Evolutionary conservation across 345 rosid species (phyloP).

Genomic region (Linum trigynum): DNA sequence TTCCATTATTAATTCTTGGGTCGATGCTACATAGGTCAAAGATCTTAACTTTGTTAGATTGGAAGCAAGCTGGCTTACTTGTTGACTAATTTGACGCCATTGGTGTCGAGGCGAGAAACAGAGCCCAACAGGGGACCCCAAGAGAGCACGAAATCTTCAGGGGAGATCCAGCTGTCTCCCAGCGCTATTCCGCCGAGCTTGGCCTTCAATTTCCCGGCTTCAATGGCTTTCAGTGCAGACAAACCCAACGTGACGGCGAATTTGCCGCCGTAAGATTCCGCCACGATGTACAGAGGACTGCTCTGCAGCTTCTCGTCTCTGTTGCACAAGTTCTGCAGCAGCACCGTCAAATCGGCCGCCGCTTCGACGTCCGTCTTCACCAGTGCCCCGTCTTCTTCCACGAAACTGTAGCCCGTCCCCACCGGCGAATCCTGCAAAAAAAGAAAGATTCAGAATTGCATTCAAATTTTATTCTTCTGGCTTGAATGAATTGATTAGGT

Average conservation of each 20-base stretch:
- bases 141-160: slow-evolving; percentile 80
- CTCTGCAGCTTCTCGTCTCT: slow-evolving; percentile 33
- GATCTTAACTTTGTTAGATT: not conserved
- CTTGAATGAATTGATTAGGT: too few relatives aligned
- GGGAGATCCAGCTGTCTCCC: slow-evolving; percentile 93
- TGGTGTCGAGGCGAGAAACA: slow-evolving; percentile 59
- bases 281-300: slow-evolving; percentile 68
- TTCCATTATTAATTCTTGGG: not conserved
- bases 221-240: slow-evolving; percentile 46
- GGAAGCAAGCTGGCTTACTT: slow-evolving; percentile 28
- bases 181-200: slow-evolving; percentile 75
- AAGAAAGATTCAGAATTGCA: not conserved
- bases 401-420: slow-evolving; percentile 71
- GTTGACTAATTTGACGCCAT: slow-evolving; percentile 40
- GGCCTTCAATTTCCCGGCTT: slow-evolving; percentile 48
- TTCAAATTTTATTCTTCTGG: not conserved
- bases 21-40: too few relatives aligned
- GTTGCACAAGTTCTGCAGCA: slow-evolving; percentile 45
- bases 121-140: slow-evolving; percentile 88
- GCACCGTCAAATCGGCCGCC: slow-evolving; percentile 63
- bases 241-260: slow-evolving; percentile 70
- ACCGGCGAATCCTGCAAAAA: slow-evolving; percentile 60
- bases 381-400: slow-evolving; percentile 37
- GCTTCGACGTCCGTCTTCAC: slow-evolving; percentile 78
- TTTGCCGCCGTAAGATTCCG: slow-evolving; percentile 93